phyloP scores from a whole-genome alignment of 306 rosid species.

The Sesbania bispinosa region DNA sequence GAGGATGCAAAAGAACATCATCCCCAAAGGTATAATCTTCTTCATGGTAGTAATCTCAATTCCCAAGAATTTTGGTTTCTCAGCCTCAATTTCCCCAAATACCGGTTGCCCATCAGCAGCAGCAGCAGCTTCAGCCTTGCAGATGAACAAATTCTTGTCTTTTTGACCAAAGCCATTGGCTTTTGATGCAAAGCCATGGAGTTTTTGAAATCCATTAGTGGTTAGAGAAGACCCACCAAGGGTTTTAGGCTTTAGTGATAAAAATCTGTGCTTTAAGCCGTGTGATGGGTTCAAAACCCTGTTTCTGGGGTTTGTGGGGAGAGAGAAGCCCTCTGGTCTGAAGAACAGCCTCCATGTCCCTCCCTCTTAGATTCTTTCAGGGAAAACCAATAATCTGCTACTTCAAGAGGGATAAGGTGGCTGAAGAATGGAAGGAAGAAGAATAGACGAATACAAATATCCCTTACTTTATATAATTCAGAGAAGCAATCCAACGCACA shows the following conservation, averaged over 20 bases:
- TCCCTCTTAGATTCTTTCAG: constrained; percentile 42
- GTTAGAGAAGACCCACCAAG: constrained; percentile 44
- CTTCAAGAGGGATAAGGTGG: constrained; percentile 48
- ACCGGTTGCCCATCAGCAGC: constrained; percentile 60
- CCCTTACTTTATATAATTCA: constrained; percentile 19
- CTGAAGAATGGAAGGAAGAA: constrained; percentile 4
- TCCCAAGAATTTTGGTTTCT: constrained; percentile 66
- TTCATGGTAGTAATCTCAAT: constrained; percentile 59
- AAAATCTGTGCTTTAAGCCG: constrained; percentile 55
- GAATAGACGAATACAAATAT: constrained; percentile 32
- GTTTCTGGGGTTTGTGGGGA: constrained; percentile 60
- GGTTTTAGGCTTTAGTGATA: constrained; percentile 46
- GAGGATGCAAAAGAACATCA: constrained; percentile 93
- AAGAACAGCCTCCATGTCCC: constrained; percentile 68
- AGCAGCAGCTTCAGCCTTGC: constrained; percentile 85
- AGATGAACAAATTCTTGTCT: constrained; percentile 50
- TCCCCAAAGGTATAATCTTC: constrained; percentile 83
- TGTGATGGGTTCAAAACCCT: constrained; percentile 47
- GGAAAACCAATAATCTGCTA: constrained; percentile 18
- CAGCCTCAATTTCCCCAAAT: constrained; percentile 35
- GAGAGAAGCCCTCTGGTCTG: constrained; percentile 72
- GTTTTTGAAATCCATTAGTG: constrained; percentile 44
- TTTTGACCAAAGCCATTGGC: constrained; percentile 27
- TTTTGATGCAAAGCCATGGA: constrained; percentile 31
- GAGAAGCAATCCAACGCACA: constrained; percentile 1